A percentile compares a stretch with the other conserved stretches of the same genome.
Evolutionary conservation across 345 rosid genomes (phyloP).

Genomic region (Ceriops zippeliana): DNA sequence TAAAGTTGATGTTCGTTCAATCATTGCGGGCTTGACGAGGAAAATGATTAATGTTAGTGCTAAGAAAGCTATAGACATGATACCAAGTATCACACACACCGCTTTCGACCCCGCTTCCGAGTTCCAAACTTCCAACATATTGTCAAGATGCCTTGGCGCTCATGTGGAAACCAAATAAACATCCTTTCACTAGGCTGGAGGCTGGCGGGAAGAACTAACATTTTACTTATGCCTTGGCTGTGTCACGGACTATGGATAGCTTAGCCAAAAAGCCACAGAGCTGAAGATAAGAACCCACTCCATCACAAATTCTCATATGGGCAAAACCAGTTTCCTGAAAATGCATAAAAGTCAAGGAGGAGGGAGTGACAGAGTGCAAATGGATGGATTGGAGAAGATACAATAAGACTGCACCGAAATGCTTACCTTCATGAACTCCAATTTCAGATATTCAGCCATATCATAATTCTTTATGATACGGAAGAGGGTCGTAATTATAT

Average conservation of each 20-base stretch:
- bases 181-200: background rate
- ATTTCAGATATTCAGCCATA: conserved; percentile 87
- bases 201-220: background rate
- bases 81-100: too few relatives aligned
- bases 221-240: conserved; percentile 58
- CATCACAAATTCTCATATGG: conserved; percentile 94
- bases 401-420: background rate
- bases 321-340: conserved; percentile 94
- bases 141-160: background rate
- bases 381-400: background rate
- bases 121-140: too few relatives aligned
- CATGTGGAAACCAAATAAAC: background rate
- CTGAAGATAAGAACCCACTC: conserved; percentile 97
- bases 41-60: too few relatives aligned
- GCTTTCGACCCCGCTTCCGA: too few relatives aligned
- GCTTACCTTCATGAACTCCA: conserved; percentile 92
- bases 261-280: conserved; percentile 89
- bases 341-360: background rate
- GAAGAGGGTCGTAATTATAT: conserved; percentile 90
- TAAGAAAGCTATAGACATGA: too few relatives aligned
- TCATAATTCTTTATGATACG: conserved; percentile 86
- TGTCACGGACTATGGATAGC: conserved; percentile 65
- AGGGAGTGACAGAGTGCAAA: background rate
- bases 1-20: too few relatives aligned
- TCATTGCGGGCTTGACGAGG: too few relatives aligned